Evolutionary conservation across 129 eudicot genomes (phyloP), one percentile per base, ranked within the genome.

Genomic region (Glebionis coronaria): DNA sequence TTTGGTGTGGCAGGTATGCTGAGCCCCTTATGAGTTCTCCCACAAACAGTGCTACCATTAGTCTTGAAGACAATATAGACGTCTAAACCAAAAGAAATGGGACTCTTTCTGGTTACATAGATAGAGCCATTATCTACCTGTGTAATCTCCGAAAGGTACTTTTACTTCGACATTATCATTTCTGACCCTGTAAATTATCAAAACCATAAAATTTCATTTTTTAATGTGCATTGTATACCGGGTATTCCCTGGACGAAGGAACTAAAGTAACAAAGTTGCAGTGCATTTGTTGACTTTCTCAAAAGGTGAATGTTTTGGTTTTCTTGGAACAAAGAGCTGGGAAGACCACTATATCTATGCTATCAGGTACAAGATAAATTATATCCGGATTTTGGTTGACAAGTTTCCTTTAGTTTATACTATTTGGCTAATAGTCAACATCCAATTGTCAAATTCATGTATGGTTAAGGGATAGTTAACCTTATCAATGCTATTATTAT

Each of bases 281-380:
- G 98, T 93, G 63, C 81, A 93, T 73, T 86, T 95, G 14, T 71
- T 93, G 88, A 88, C 96, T 69, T 93, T 93, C 79, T 84, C 97
- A 78, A 97, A 93, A 88, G 98, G 98, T 52, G 98, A 93, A 76
- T 93, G 98, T 63, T 93, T 93, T 81, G 98, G 98, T 42, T 93
- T 93, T 76, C 83, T 93, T 50, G 98, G 98, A 80, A 88, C 97
- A 12, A 93, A 93, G 98, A 70, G 98, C 98, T 54, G 98, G 98
- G 68, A 93, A 93, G 76, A 93, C 98, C 51, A 88, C 98, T 31
- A 88, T 93, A 68, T 93, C 98, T 61, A 93, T 93, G 98, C 82
- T 93, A 76, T 85, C 90, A 65, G 98, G 97, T 91, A 83, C 67
- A 31, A 14, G 70, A 40, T 52, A 55, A 61, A 52, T 52, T 27